These are phyloP conservation scores for Penicillium corylophilum DNA, from an alignment of 2,329 filamentous ascomycete species.

Conservation along the genomic window DNA sequence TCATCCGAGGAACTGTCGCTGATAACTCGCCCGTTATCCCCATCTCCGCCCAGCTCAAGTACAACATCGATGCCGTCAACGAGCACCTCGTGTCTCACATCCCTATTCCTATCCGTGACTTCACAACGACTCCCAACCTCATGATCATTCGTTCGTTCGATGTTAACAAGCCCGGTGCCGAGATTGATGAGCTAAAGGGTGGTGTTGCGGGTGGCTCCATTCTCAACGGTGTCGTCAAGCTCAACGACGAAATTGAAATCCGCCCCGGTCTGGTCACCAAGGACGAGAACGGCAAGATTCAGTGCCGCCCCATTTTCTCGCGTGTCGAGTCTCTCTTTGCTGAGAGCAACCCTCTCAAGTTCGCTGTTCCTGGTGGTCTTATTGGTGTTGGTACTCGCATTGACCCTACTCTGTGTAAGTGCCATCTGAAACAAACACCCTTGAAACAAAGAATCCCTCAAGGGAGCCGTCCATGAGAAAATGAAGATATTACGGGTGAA, in stretches of 20 bases:
- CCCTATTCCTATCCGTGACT: conserved; percentile 86
- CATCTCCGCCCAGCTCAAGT: conserved; percentile 96
- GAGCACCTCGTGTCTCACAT: conserved; percentile 95
- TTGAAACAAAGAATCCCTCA: neutral
- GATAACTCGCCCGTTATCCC: conserved; percentile 94
- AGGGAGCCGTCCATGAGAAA: neutral
- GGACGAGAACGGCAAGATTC: conserved; percentile 87
- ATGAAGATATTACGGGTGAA: neutral
- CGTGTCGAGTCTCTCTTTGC: conserved; percentile 93
- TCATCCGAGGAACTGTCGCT: conserved; percentile 95
- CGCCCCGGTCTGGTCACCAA: conserved; percentile 97
- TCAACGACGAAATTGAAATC: conserved; percentile 98
- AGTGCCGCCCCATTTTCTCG: conserved; percentile 96
- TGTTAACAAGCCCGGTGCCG: conserved; percentile 98
- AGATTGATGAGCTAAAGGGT: conserved; percentile 97
- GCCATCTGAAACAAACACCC: neutral
- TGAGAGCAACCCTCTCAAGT: conserved; percentile 97
- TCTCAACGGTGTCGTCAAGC: conserved; percentile 91
- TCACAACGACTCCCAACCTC: conserved; percentile 91
- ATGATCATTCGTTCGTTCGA: conserved; percentile 99
- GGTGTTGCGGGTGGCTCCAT: conserved; percentile 98
- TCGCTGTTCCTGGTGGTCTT: conserved; percentile 93
- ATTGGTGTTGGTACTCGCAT: conserved; percentile 98
- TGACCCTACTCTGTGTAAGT: conserved; percentile 76
- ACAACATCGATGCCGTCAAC: conserved; percentile 98